Conservation (phyloP, 2,329 filamentous ascomycete genomes). For the Neopestalotiopsis clavispora region DNA sequence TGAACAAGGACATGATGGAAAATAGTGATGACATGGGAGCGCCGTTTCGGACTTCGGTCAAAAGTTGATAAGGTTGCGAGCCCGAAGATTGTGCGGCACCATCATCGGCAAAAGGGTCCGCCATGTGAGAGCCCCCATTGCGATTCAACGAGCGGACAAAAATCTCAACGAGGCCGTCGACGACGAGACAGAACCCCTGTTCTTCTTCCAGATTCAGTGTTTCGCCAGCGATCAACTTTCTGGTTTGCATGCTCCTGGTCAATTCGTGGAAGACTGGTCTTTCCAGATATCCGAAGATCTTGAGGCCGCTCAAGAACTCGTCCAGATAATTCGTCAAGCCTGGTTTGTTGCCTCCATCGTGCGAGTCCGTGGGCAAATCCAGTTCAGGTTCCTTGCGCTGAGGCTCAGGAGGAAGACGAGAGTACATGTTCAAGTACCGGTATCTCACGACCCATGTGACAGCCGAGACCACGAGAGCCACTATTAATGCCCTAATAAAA, state of each 20-base stretch:
- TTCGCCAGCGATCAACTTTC: constrained; percentile 94
- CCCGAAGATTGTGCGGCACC: constrained; percentile 62
- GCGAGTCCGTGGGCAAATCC: constrained; percentile 91
- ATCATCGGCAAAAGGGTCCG: constrained; percentile 68
- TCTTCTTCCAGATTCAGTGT: constrained; percentile 95
- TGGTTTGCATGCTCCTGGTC: constrained; percentile 96
- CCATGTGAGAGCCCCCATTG: constrained; percentile 38
- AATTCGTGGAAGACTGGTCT: constrained; percentile 97
- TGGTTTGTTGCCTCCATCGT: constrained; percentile 87
- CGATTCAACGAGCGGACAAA: constrained; percentile 85
- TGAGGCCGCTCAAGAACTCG: constrained; percentile 97
- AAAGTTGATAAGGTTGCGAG: constrained; percentile 87
- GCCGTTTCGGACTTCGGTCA: constrained; percentile 97
- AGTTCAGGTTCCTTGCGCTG: constrained; percentile 95
- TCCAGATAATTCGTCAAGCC: constrained; percentile 96
- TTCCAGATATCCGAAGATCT: constrained; percentile 97
- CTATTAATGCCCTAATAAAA: constrained; percentile 69
- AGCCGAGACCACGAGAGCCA: constrained; percentile 78
- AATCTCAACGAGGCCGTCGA: constrained; percentile 95
- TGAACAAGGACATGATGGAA: constrained; percentile 95
- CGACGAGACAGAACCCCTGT: constrained; percentile 96
- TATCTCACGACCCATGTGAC: constrained; percentile 94
- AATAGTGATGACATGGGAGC: constrained; percentile 98
- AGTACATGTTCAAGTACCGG: constrained; percentile 96
- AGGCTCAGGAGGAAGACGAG: constrained; percentile 88